These are phyloP conservation scores for Royoungia palumana DNA, from an alignment of 768 basidiomycete genomes.

Conservation along the genomic window DNA sequence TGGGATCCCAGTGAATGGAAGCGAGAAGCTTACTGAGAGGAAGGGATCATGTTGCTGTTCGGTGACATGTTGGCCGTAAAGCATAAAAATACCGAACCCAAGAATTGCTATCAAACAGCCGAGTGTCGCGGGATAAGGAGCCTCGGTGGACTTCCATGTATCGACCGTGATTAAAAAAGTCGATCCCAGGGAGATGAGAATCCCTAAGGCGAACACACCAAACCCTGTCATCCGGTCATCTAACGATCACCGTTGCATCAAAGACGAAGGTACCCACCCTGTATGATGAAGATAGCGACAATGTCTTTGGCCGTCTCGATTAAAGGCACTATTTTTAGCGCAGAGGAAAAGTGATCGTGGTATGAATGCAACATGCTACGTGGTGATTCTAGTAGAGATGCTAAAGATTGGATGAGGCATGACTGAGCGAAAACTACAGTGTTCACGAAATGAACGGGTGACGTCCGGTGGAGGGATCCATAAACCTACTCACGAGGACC, in stretches of 20 bases:
- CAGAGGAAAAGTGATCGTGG: conserved; percentile 5
- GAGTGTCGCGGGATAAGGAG: conserved; percentile 12
- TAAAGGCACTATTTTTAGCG: conserved; percentile 10
- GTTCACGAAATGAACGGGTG: conserved; percentile 22
- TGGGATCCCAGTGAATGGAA: not conserved
- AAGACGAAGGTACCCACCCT: conserved; percentile 16
- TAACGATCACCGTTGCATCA: not conserved
- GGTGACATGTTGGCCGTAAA: not conserved
- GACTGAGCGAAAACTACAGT: conserved; percentile 24
- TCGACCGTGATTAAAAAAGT: conserved; percentile 9
- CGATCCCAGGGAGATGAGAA: conserved; percentile 10
- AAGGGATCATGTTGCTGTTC: conserved; percentile 6
- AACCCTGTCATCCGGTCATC: conserved; percentile 21
- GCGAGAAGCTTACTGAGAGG: conserved; percentile 10
- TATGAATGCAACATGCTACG: conserved; percentile 3
- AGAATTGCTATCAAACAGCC: conserved; percentile 17
- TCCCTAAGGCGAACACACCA: conserved; percentile 27
- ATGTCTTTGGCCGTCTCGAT: conserved; percentile 20
- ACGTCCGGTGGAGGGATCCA: conserved; percentile 16
- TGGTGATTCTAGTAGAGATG: conserved; percentile 11
- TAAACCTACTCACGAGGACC: conserved; percentile 16
- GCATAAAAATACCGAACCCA: conserved; percentile 5
- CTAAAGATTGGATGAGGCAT: conserved; percentile 11
- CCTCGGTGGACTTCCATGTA: conserved; percentile 6
- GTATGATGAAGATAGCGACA: conserved; percentile 19